Conservation (phyloP, 306 rosid species). For the Prunus mongolica region DNA sequence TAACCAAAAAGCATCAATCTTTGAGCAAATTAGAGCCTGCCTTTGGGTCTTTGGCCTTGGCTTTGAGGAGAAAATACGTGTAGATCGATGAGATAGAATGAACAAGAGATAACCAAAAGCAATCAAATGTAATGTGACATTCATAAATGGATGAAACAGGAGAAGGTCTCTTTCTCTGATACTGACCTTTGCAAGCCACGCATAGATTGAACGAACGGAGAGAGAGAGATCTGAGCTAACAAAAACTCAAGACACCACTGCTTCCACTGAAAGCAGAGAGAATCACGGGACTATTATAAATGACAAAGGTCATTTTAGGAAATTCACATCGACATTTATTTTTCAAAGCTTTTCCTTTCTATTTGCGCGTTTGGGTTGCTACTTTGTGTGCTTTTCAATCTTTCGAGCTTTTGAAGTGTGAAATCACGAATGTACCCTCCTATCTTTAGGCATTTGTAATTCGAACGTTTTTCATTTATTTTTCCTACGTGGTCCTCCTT, state of each 20-base stretch:
- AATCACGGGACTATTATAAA: slow-evolving; percentile 51
- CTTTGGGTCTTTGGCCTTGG: neutral
- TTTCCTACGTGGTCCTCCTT: neutral
- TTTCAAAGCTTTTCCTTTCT: neutral
- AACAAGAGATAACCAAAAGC: neutral
- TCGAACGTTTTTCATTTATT: neutral
- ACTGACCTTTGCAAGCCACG: slow-evolving; percentile 1
- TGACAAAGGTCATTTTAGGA: neutral
- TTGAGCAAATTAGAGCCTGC: neutral
- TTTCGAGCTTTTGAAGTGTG: neutral
- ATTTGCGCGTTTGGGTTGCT: neutral
- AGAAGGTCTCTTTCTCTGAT: neutral
- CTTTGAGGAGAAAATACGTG: neutral
- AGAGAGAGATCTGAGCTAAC: slow-evolving; percentile 25
- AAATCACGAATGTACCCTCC: neutral
- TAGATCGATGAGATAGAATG: slow-evolving; percentile 6
- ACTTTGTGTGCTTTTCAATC: neutral
- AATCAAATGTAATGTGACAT: slow-evolving; percentile 1
- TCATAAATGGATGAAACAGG: slow-evolving; percentile 7
- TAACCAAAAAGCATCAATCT: neutral
- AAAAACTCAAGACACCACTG: neutral
- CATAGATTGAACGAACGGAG: neutral
- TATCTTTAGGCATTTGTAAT: neutral
- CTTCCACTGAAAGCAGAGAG: slow-evolving; percentile 15
- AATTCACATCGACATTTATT: neutral